Percentiles rank a stretch among this genome's conserved stretches.
phyloP scores from a whole-genome alignment of 2,329 filamentous ascomycete genomes.

The Apiospora malaysiana region DNA sequence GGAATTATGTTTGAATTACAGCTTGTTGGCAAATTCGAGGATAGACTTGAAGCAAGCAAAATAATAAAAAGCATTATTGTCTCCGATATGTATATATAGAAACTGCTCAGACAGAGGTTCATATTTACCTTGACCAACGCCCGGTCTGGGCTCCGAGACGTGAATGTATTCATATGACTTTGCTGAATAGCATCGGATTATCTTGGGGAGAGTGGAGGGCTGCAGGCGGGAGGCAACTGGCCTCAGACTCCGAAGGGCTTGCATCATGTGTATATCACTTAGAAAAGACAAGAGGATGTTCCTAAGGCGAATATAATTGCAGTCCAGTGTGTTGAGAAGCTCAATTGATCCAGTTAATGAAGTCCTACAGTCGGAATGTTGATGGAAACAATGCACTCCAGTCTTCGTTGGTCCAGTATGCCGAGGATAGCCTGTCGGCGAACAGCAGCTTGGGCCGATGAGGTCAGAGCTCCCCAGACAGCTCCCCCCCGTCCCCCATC shows the following conservation, averaged over 20 bases:
- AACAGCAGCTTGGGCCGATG: conserved; percentile 21
- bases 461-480: conserved; percentile 23
- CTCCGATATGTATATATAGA: neutral
- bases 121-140: conserved; percentile 81
- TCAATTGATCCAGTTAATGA: conserved; percentile 16
- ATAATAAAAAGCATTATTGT: no score
- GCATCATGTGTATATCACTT: conserved; percentile 45
- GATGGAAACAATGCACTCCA: neutral
- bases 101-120: neutral
- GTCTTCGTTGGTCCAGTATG: conserved; percentile 1
- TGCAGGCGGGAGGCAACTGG: conserved; percentile 67
- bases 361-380: neutral
- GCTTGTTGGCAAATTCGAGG: neutral
- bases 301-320: neutral
- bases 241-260: conserved; percentile 62
- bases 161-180: conserved; percentile 79
- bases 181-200: conserved; percentile 59
- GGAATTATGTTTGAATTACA: neutral
- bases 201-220: conserved; percentile 60
- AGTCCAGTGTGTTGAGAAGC: neutral
- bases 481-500: neutral
- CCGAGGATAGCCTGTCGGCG: conserved; percentile 23
- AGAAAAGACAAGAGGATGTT: neutral
- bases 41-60: no score
- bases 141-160: conserved; percentile 82